Evolutionary conservation across 768 basidiomycete species (phyloP).

Genomic region (Lanmaoa pseudosensibilis): DNA sequence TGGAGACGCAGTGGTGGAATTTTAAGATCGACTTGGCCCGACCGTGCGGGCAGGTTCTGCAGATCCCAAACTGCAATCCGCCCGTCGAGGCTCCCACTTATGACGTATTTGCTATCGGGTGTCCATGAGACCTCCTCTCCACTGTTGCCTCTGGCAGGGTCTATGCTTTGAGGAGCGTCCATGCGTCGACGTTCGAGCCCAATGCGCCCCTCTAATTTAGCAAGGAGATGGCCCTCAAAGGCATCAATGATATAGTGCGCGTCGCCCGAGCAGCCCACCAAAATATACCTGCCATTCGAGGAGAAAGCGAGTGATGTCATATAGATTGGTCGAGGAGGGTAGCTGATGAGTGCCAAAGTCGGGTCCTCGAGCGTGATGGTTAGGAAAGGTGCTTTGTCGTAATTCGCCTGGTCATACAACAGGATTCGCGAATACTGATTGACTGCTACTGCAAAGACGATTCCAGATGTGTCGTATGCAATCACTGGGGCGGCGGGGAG

Average conservation of each 20-base stretch:
- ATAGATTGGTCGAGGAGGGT: slow-evolving; percentile 83
- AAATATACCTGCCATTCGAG: slow-evolving; percentile 82
- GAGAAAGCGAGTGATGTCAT: slow-evolving; percentile 94
- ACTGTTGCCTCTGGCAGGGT: slow-evolving; percentile 75
- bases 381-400: slow-evolving; percentile 90
- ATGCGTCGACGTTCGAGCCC: slow-evolving; percentile 73
- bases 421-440: slow-evolving; percentile 81
- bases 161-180: slow-evolving; percentile 52
- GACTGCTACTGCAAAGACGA: slow-evolving; percentile 85
- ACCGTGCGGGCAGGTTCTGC: slow-evolving; percentile 53
- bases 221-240: slow-evolving; percentile 80
- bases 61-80: slow-evolving; percentile 87
- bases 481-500: slow-evolving; percentile 75
- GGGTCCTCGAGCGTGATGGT: slow-evolving; percentile 82
- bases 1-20: slow-evolving; percentile 49
- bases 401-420: slow-evolving; percentile 82
- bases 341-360: slow-evolving; percentile 68
- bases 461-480: slow-evolving; percentile 79
- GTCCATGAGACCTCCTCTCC: slow-evolving; percentile 96
- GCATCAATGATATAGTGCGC: slow-evolving; percentile 94
- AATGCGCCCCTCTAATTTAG: slow-evolving; percentile 80
- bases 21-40: slow-evolving; percentile 56
- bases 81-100: slow-evolving; percentile 86
- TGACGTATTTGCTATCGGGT: slow-evolving; percentile 87
- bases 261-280: slow-evolving; percentile 90